A percentile compares a stretch with the other conserved stretches of the same genome.
phyloP scores from a whole-genome alignment of 192 early-diverging fungal genomes.

The Diversispora epigaea region DNA sequence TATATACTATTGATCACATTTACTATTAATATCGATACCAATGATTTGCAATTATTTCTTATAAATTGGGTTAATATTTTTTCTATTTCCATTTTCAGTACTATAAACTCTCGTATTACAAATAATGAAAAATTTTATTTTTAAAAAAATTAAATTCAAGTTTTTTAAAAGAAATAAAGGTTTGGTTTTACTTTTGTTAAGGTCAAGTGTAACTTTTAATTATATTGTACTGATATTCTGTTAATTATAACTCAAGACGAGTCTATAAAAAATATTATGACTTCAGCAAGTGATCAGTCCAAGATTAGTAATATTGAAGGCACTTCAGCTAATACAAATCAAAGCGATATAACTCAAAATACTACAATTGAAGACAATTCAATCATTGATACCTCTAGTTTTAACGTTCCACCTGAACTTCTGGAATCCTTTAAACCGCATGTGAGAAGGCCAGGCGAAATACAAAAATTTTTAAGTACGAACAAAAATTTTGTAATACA shows the following conservation, averaged over 20 bases:
- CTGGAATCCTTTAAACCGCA: no score
- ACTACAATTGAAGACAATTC: not conserved
- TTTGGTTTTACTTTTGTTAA: not conserved
- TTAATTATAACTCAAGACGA: not conserved
- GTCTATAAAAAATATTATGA: not conserved
- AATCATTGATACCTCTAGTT: not conserved
- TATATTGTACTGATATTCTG: slow-evolving; percentile 11
- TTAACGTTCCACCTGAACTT: no score
- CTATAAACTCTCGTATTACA: no score
- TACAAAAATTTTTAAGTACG: no score
- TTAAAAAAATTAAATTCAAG: no score
- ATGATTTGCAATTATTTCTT: no score
- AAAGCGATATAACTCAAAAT: not conserved
- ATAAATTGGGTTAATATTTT: no score
- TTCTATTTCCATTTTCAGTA: no score
- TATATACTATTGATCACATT: no score
- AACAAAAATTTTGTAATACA: no score
- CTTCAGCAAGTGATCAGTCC: not conserved
- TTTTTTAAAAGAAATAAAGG: not conserved
- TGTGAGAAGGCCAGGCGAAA: no score
- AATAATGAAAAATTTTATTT: not conserved
- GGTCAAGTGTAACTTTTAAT: slow-evolving; percentile 3
- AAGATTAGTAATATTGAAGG: slow-evolving; percentile 2
- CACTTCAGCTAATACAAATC: not conserved
- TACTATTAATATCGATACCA: no score